A percentile compares a stretch with the other conserved stretches of the same genome.
Conservation (phyloP, 441 rosid species). For the Cnidoscolus chayamansa region DNA sequence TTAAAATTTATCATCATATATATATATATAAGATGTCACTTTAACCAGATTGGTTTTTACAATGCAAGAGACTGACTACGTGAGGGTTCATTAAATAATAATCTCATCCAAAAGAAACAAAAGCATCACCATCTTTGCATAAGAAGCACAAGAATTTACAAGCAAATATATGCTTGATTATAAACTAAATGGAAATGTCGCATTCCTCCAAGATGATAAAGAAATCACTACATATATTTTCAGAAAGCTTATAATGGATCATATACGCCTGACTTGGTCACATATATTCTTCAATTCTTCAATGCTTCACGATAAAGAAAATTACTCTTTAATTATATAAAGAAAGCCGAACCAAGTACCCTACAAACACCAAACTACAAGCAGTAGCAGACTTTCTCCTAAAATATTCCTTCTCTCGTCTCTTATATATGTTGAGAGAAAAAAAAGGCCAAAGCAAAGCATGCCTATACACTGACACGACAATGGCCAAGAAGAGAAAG, state of each 20-base stretch:
- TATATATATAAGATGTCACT: slow-evolving; percentile 4
- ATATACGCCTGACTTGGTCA: slow-evolving; percentile 5
- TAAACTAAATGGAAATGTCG: not conserved
- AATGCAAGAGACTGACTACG: not conserved
- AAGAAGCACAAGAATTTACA: not conserved
- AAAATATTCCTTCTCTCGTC: not conserved
- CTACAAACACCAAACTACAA: slow-evolving; percentile 29
- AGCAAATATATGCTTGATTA: not conserved
- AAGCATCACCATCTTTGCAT: not conserved
- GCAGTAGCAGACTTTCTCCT: slow-evolving; percentile 8
- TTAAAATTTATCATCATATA: no score
- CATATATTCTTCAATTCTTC: slow-evolving; percentile 3
- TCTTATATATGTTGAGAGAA: not conserved
- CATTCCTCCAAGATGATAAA: not conserved
- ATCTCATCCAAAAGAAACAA: not conserved
- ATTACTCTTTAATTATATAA: no score
- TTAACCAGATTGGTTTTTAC: slow-evolving; percentile 11
- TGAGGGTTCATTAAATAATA: not conserved
- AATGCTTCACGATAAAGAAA: slow-evolving; percentile 5
- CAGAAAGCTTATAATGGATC: no score
- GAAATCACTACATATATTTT: not conserved
- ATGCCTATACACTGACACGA: not conserved
- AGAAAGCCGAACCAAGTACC: slow-evolving; percentile 29
- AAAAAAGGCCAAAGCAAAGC: not conserved
- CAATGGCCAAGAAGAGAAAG: slow-evolving; percentile 27